A percentile compares a stretch with the other conserved stretches of the same genome.
phyloP scores from a whole-genome alignment of 352 stramenopile species.

The Hyphochytrium catenoides region DNA sequence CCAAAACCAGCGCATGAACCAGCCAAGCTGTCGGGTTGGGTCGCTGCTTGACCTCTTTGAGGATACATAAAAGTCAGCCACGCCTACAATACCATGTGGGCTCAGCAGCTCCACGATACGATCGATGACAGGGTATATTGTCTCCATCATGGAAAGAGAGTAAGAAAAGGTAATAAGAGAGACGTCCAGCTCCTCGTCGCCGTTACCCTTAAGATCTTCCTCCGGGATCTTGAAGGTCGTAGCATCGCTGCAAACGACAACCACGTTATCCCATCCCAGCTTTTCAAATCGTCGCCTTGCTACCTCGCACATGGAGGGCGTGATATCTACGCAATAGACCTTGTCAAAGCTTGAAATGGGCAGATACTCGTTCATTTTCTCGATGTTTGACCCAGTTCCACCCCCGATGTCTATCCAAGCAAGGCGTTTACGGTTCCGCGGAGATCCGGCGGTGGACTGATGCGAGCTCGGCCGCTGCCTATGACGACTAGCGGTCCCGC shows the following conservation, averaged over 20 bases:
- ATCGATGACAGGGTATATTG: constrained; percentile 2
- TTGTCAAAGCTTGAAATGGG: constrained; percentile 12
- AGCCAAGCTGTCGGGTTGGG: constrained; percentile 4
- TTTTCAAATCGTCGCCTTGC: constrained; percentile 10
- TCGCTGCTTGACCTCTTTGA: constrained; percentile 3
- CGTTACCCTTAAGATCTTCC: constrained; percentile 4
- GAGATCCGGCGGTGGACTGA: constrained; percentile 2
- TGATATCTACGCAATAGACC: constrained; percentile 18
- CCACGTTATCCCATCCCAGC: constrained; percentile 11
- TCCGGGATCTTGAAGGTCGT: constrained; percentile 7
- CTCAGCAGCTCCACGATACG: constrained; percentile 3
- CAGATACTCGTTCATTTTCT: constrained; percentile 13
- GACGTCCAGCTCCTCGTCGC: constrained; percentile 10
- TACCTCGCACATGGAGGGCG: constrained; percentile 14
- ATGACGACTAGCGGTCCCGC: no score
- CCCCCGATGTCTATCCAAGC: constrained; percentile 18
- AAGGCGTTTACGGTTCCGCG: constrained; percentile 8
- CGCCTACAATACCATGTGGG: constrained; percentile 2
- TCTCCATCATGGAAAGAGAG: constrained; percentile 17
- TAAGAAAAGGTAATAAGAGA: constrained; percentile 14
- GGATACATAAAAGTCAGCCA: constrained; percentile 6
- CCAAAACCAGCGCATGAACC: constrained; percentile 6
- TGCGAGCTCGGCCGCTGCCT: background rate
- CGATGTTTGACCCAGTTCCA: constrained; percentile 15
- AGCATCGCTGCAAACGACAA: constrained; percentile 11